phyloP scores from a whole-genome alignment of 805 yeast genomes.

The Danielia reshetovae region DNA sequence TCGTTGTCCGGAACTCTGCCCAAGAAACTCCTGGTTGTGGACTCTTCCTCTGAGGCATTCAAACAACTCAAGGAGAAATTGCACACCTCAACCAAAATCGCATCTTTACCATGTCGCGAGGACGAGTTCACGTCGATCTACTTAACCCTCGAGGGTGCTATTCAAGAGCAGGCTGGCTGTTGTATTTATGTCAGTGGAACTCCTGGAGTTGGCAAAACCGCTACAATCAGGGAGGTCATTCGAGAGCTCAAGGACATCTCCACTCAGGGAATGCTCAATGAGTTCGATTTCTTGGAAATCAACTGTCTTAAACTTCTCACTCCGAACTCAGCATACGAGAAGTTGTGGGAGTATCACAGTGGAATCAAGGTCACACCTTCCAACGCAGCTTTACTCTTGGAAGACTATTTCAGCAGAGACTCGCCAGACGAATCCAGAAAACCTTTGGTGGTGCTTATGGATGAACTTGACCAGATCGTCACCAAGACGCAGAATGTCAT shows the following conservation, averaged over 20 bases:
- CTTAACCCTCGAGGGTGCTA: constrained; percentile 64
- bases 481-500: constrained; percentile 78
- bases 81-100: constrained; percentile 43
- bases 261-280: constrained; percentile 23
- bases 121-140: constrained; percentile 72
- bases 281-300: constrained; percentile 76
- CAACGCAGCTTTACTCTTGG: constrained; percentile 65
- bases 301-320: constrained; percentile 83
- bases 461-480: constrained; percentile 90
- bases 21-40: constrained; percentile 9
- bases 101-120: constrained; percentile 79
- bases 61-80: constrained; percentile 38
- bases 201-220: constrained; percentile 97
- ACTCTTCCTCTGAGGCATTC: constrained; percentile 30
- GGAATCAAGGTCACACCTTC: constrained; percentile 54
- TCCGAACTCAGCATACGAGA: constrained; percentile 79
- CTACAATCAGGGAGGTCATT: constrained; percentile 80
- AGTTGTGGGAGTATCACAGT: constrained; percentile 72
- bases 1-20: constrained; percentile 8
- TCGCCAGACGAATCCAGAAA: constrained; percentile 23
- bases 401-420: constrained; percentile 55
- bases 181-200: constrained; percentile 93
- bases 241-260: constrained; percentile 46
- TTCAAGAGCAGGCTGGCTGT: constrained; percentile 68
- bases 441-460: constrained; percentile 75